These are phyloP conservation scores for Myriosclerotinia duriaeana DNA, from an alignment of 2,329 filamentous ascomycete species.

Conservation along the genomic window DNA sequence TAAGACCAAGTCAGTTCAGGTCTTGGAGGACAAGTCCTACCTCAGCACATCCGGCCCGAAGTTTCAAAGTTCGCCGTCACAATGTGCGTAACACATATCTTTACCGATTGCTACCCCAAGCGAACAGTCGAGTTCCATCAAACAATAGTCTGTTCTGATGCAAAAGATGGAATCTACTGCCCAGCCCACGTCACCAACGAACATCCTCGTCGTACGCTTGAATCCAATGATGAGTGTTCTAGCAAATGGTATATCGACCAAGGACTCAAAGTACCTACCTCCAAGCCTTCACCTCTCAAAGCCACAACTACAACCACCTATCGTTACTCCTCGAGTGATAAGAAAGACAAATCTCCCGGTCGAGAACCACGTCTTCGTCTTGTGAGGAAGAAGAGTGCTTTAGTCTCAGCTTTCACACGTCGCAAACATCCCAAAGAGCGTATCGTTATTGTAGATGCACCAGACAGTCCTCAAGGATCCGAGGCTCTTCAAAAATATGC, in stretches of 20 bases:
- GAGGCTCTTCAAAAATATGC: slow-evolving; percentile 48
- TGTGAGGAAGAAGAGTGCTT: slow-evolving; percentile 35
- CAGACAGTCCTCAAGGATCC: slow-evolving; percentile 44
- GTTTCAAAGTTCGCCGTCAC: slow-evolving; percentile 35
- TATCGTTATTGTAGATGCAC: slow-evolving; percentile 48
- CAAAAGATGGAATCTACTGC: slow-evolving; percentile 46
- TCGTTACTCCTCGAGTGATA: slow-evolving; percentile 36
- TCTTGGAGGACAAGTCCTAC: slow-evolving; percentile 10
- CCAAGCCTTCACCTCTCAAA: slow-evolving; percentile 36
- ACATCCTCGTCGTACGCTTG: slow-evolving; percentile 44
- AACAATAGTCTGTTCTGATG: slow-evolving; percentile 44
- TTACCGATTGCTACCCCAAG: slow-evolving; percentile 49
- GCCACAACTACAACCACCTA: slow-evolving; percentile 37
- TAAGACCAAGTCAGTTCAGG: neutral
- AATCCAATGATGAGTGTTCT: slow-evolving; percentile 41
- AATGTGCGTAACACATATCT: slow-evolving; percentile 54
- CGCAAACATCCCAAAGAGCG: slow-evolving; percentile 45
- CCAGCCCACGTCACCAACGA: slow-evolving; percentile 45
- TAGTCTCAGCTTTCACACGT: slow-evolving; percentile 31
- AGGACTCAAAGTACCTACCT: slow-evolving; percentile 28
- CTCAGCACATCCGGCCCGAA: slow-evolving; percentile 12
- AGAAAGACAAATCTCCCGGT: slow-evolving; percentile 30
- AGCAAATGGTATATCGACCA: slow-evolving; percentile 29
- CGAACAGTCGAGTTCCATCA: slow-evolving; percentile 42
- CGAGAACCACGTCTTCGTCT: slow-evolving; percentile 43